These are phyloP conservation scores for Pseudodiploospora longispora DNA, from an alignment of 2,329 filamentous ascomycete species.

Conservation along the genomic window DNA sequence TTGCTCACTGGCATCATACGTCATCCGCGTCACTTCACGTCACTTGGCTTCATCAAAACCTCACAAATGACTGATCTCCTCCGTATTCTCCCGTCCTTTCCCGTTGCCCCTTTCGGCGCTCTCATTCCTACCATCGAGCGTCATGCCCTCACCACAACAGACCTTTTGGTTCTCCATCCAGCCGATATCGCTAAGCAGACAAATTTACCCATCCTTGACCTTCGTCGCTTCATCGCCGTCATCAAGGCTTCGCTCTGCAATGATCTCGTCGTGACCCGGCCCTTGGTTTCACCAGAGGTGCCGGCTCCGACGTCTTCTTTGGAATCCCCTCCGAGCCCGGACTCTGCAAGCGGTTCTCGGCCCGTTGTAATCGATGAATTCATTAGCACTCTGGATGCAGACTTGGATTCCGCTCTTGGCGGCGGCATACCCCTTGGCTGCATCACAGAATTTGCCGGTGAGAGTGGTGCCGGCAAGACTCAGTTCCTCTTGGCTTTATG, in stretches of 20 bases:
- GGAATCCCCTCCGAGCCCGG: background rate
- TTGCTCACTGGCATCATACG: background rate
- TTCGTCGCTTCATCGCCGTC: slow-evolving; percentile 63
- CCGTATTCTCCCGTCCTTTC: slow-evolving; percentile 73
- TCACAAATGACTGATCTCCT: slow-evolving; percentile 74
- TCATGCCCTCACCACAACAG: slow-evolving; percentile 67
- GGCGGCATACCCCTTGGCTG: slow-evolving; percentile 76
- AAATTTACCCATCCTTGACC: slow-evolving; percentile 69
- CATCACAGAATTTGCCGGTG: slow-evolving; percentile 83
- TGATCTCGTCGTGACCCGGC: slow-evolving; percentile 37
- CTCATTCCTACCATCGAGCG: slow-evolving; percentile 75
- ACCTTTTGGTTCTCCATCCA: slow-evolving; percentile 77
- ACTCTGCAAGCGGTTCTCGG: background rate
- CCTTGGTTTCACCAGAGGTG: slow-evolving; percentile 10
- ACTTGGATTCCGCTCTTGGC: slow-evolving; percentile 60
- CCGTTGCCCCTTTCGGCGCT: slow-evolving; percentile 59
- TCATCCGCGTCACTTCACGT: background rate
- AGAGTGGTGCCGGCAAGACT: slow-evolving; percentile 92
- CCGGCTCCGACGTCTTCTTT: slow-evolving; percentile 1
- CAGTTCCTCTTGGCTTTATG: slow-evolving; percentile 83
- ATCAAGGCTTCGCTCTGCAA: slow-evolving; percentile 59
- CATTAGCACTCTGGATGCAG: slow-evolving; percentile 74
- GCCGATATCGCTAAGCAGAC: slow-evolving; percentile 80
- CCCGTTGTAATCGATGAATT: background rate
- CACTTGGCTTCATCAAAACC: background rate